Conservation (phyloP, 495 filamentous ascomycete species). For the Aspergillus coremiiformis region DNA sequence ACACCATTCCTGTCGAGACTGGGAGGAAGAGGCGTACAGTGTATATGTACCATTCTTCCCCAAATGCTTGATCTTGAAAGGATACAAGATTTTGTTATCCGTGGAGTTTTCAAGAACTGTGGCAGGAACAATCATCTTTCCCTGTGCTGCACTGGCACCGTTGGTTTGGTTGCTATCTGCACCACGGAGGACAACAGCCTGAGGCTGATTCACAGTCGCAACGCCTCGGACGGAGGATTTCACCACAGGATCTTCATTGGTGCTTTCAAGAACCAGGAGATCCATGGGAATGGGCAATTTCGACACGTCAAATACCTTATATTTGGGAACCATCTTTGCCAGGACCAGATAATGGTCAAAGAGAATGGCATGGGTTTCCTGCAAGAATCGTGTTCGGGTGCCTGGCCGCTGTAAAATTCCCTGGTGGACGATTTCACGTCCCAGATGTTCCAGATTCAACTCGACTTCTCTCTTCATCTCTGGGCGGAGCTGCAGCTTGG, state of each 20-base stretch:
- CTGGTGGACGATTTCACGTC: constrained; percentile 78
- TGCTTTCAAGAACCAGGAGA: constrained; percentile 81
- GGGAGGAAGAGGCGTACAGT: constrained; percentile 68
- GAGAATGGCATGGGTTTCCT: constrained; percentile 85
- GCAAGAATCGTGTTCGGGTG: constrained; percentile 73
- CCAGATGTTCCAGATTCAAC: constrained; percentile 85
- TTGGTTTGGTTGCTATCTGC: constrained; percentile 44
- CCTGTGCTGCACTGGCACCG: constrained; percentile 21
- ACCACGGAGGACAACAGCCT: constrained; percentile 35
- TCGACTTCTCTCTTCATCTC: constrained; percentile 78
- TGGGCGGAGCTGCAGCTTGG: constrained; percentile 73
- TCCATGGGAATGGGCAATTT: constrained; percentile 98
- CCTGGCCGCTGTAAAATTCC: constrained; percentile 87
- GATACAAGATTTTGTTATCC: constrained; percentile 81
- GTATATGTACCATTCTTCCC: constrained; percentile 76
- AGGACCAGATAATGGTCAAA: constrained; percentile 97
- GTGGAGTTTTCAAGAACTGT: constrained; percentile 48
- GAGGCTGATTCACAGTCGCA: constrained; percentile 46
- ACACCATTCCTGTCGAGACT: constrained; percentile 81
- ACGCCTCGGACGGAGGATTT: constrained; percentile 75
- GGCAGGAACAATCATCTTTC: constrained; percentile 41
- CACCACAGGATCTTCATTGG: constrained; percentile 81
- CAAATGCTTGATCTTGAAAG: constrained; percentile 96
- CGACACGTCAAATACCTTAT: constrained; percentile 90
- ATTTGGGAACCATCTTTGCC: constrained; percentile 71